These are phyloP conservation scores for Venturia effusa DNA, from an alignment of 2,329 filamentous ascomycete species.

Conservation along the genomic window DNA sequence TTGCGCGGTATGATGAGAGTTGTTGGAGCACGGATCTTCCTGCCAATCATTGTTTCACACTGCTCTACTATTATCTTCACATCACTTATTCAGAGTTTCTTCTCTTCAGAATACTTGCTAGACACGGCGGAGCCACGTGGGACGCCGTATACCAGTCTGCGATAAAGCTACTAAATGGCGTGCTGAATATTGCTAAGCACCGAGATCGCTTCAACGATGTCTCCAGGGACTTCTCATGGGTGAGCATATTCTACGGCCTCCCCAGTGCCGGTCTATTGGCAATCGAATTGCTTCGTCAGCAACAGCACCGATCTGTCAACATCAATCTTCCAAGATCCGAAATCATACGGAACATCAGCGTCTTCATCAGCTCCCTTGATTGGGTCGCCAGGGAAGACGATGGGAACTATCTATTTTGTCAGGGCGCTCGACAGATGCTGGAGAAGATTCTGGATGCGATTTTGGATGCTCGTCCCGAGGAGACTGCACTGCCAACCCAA, in stretches of 20 bases:
- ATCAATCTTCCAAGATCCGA: slow-evolving; percentile 28
- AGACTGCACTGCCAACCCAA: background rate
- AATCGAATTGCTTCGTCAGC: slow-evolving; percentile 33
- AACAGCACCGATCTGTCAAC: slow-evolving; percentile 19
- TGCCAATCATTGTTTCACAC: slow-evolving; percentile 6
- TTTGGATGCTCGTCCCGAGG: slow-evolving; percentile 3
- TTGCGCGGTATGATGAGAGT: slow-evolving; percentile 8
- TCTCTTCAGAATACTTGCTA: slow-evolving; percentile 8
- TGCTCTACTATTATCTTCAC: slow-evolving; percentile 9
- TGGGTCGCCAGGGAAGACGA: slow-evolving; percentile 26
- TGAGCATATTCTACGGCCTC: slow-evolving; percentile 23
- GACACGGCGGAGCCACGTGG: slow-evolving; percentile 6
- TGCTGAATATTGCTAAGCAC: slow-evolving; percentile 27
- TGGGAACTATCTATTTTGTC: slow-evolving; percentile 30
- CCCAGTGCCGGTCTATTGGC: slow-evolving; percentile 32
- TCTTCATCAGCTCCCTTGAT: slow-evolving; percentile 33
- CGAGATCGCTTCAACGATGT: slow-evolving; percentile 32
- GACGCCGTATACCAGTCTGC: slow-evolving; percentile 5
- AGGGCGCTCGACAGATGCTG: slow-evolving; percentile 30
- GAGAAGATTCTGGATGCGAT: slow-evolving; percentile 34
- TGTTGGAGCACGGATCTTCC: slow-evolving; percentile 5
- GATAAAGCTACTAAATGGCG: slow-evolving; percentile 25
- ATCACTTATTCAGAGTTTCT: slow-evolving; percentile 4
- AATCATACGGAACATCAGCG: slow-evolving; percentile 34
- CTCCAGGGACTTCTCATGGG: slow-evolving; percentile 29